Evolutionary conservation across 1,284 basidiomycete species (phyloP), one percentile per base, ranked within the genome.

Genomic region (Cystobasidium sp.): DNA sequence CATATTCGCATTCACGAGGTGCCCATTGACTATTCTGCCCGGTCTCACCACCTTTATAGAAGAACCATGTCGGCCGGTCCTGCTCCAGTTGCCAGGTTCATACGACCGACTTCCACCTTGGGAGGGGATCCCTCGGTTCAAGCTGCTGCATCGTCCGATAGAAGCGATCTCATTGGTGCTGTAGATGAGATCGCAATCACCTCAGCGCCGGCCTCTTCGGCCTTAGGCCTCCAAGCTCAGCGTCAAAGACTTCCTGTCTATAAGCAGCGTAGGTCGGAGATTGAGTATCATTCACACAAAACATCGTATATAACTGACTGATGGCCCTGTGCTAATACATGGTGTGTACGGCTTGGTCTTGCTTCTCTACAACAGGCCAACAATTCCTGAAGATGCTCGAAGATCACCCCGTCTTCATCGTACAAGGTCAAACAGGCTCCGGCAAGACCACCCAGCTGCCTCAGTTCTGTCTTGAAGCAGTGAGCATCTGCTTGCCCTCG

Each of bases 361-460:
- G 18, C 47, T 22, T 6, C 16, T 12, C 6, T 44, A 62, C n/a
- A n/a, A 76, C 71, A 93, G 91, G 88, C 66, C 85, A 91, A 53
- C 88, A 89, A 76, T 84, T 98, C 14, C 83, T 98, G 3, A 91
- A 93, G 81, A 89, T 90, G 74, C 84, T 97, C 20, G 94, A 98
- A 84, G 88, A 86, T 62, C 87, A 91, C 81, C 90, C 89, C 0
- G 91, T 95, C 1, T 86, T 90, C 2, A 93, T 99, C 68, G 88
- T 96, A 6, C 91, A 98, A 24, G 95, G 94, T 12, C 94, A 98
- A 81, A 99, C 96, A 0, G 97, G 96, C 4, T 97, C 92, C 74
- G 96, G 97, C 73, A 99, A 99, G 84, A 97, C 94, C 10, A 98
- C 95, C 76, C 94, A 98, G 82, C 86, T 99, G 67, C 96, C 97